Evolutionary conservation across 225 moss, liverwort and hornwort genomes (phyloP), one percentile per base, ranked within the genome.

Genomic region (Asterella californica): DNA sequence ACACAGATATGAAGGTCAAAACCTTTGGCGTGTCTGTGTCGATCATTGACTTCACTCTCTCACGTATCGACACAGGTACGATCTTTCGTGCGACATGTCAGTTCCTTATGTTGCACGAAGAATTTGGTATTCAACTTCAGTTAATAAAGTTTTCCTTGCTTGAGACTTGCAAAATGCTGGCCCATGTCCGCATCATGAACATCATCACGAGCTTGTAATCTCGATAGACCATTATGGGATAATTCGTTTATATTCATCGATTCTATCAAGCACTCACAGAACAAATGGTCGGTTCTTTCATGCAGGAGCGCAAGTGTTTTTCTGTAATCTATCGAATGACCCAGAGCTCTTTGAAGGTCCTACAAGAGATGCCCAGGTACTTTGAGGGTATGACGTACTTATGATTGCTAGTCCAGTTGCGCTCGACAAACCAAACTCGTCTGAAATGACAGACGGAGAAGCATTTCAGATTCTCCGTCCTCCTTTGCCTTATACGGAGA

Each of bases 41-140:
- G 74, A 90, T 99, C 53, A 99, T 99, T 55, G 95, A 99, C 87
- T 95, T 99, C 83, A 99, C 99, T 55, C 91, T 99, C 76, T 99
- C 99, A 66, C 95, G 99, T 66, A 85, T 99, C 76, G 88, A 95
- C 78, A 90, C 99, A 91, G 99, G 99, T 99, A 66, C 15, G 53
- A 32, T 66, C 12, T 25, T 15, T 12, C 0, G 8, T 14, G 6
- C 46, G 14, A 64, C 22, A 22, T 12, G 30, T 45, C 25, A 77
- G 45, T 45, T 77, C 61, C 59, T 42, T 22, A 2, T 45, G 25
- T n/a, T 62, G 62, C 27, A 5, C 22, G 46, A 21, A 10, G 37
- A 67, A 15, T n/a, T 65, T 24, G 74, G 29, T 50, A 22, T 57
- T 34, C 45, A 46, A 15, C 32, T 29, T 6, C 38, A 22, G 24